phyloP scores from a whole-genome alignment of 2,329 filamentous ascomycete species.

The Didymella pomorum region DNA sequence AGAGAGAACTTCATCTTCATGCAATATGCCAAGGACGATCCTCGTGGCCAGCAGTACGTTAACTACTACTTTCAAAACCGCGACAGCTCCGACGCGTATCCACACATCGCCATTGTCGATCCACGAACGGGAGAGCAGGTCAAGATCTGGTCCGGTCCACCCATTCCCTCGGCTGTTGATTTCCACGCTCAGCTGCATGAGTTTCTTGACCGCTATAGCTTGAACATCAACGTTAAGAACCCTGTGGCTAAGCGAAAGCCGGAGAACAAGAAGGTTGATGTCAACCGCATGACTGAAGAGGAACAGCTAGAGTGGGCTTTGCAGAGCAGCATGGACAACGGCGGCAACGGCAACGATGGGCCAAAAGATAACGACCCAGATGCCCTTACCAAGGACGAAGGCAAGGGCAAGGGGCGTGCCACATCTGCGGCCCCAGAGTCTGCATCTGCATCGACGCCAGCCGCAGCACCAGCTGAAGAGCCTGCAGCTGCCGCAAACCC shows the following conservation, averaged over 20 bases:
- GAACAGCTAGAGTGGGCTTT: conserved; percentile 96
- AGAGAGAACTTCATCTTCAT: conserved; percentile 94
- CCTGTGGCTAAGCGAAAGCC: conserved; percentile 82
- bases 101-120: conserved; percentile 94
- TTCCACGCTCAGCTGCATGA: conserved; percentile 93
- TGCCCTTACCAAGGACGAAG: conserved; percentile 76
- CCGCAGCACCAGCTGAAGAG: conserved; percentile 25
- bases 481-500: conserved; percentile 48
- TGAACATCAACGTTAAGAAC: conserved; percentile 88
- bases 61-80: conserved; percentile 87
- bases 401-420: conserved; percentile 58
- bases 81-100: conserved; percentile 88
- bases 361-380: conserved; percentile 81
- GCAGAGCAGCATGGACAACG: conserved; percentile 79
- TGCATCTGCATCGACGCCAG: conserved; percentile 25
- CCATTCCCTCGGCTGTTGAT: conserved; percentile 76
- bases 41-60: conserved; percentile 78
- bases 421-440: conserved; percentile 30
- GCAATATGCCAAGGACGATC: conserved; percentile 89
- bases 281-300: conserved; percentile 92
- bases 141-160: conserved; percentile 90
- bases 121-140: conserved; percentile 96
- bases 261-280: conserved; percentile 74
- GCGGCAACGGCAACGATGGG: conserved; percentile 48
- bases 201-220: conserved; percentile 95